Evolutionary conservation across 2,329 filamentous ascomycete species (phyloP), one percentile per base, ranked within the genome.

Genomic region (Phyllosticta citriasiana): DNA sequence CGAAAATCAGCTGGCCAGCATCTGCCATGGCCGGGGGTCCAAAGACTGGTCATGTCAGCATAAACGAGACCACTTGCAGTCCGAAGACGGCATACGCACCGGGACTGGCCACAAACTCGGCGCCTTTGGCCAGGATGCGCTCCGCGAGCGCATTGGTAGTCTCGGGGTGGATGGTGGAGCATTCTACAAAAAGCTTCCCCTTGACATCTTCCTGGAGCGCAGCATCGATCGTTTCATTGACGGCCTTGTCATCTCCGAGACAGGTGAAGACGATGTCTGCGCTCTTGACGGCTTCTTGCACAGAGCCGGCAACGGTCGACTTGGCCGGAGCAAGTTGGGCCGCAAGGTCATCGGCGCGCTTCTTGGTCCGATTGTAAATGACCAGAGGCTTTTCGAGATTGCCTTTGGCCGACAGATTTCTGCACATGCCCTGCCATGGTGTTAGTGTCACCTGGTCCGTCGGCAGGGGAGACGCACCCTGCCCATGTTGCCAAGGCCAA

Each of bases 401-500:
- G 30, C 84, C 90, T 72, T 96, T 96, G 69, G 87, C 81, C 9
- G 88, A 85, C 47, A 97, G 79, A 71, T 96, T 96, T 74, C 87
- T 88, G 75, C 81, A 84, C 89, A 96, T 95, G 65, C 87, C 90
- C 88, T 91, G 63, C 16, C 24, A 33, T 47, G 40, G 40, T 47
- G 40, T 47, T 7, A 47, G 40, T 19, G 16, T 40, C 33, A 2
- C 9, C 10, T 40, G 33, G 33, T 40, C 33, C 33, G 33, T 40
- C 4, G 14, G 7, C 55, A 60, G 35, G 33, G 40, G 40, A n/a
- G n/a, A 47, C 83, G 77, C 77, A 88, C 88, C 70, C 86, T 82
- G 66, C 89, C 91, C 85, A 96, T 96, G 73, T 95, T 95, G 58
- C 91, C 91, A 57, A 96, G 81, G 62, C 91, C 91, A 60, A 95